Percentiles rank a stretch among this genome's conserved stretches.
Evolutionary conservation across 352 stramenopile species (phyloP).

Genomic region (Aphanomyces cochlioides): DNA sequence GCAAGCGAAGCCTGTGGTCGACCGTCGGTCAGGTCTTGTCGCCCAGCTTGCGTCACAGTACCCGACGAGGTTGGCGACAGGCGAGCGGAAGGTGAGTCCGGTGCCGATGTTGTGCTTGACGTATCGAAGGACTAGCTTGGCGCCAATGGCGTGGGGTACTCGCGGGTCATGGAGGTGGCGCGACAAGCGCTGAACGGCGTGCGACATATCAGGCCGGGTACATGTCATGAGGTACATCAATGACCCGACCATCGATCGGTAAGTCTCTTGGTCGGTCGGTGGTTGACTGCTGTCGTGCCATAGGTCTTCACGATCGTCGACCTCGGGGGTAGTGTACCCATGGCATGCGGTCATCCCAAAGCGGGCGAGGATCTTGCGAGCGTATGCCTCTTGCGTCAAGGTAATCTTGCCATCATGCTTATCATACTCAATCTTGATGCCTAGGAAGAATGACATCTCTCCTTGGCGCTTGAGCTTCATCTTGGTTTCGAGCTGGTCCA

Average conservation of each 20-base stretch:
- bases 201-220: conserved; percentile 33
- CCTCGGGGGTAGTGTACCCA: conserved; percentile 25
- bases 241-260: conserved; percentile 21
- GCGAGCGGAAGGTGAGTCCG: background rate
- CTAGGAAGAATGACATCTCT: conserved; percentile 25
- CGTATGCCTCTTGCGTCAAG: conserved; percentile 27
- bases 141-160: conserved; percentile 3
- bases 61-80: background rate
- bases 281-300: conserved; percentile 16
- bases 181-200: conserved; percentile 18
- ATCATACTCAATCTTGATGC: conserved; percentile 25
- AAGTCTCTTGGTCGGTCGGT: background rate
- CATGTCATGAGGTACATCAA: conserved; percentile 34
- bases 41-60: conserved; percentile 22
- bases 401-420: background rate
- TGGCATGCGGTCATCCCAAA: conserved; percentile 21
- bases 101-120: background rate
- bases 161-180: conserved; percentile 16
- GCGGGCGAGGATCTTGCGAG: conserved; percentile 18
- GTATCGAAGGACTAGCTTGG: conserved; percentile 14
- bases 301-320: conserved; percentile 13
- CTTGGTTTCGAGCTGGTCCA: conserved; percentile 6
- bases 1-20: conserved; percentile 14
- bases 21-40: conserved; percentile 1
- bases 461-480: conserved; percentile 29